These are phyloP conservation scores for Goniomonas avonlea DNA, from an alignment of 78 protist genomes.

Conservation along the genomic window DNA sequence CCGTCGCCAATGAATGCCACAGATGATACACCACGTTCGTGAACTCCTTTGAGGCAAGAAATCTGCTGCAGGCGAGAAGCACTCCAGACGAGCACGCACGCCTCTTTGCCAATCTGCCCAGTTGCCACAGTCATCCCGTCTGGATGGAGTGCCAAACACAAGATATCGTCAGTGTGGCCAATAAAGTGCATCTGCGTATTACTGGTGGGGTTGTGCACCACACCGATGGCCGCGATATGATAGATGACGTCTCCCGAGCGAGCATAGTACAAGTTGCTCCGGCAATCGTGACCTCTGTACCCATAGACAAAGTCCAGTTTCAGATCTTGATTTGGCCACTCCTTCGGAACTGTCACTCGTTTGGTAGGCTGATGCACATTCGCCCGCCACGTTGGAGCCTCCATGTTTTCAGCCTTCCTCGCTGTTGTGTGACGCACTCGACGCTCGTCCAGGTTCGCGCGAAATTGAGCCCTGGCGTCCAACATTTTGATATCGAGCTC, in stretches of 20 bases:
- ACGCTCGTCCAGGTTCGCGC: too few relatives aligned
- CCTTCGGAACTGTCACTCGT: too few relatives aligned
- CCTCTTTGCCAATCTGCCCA: slow-evolving; percentile 11
- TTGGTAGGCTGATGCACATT: too few relatives aligned
- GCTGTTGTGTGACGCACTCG: too few relatives aligned
- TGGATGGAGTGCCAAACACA: background rate
- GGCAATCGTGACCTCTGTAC: slow-evolving; percentile 26
- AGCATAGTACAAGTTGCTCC: background rate
- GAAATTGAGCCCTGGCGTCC: too few relatives aligned
- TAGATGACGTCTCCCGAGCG: slow-evolving; percentile 8
- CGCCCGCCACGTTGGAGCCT: too few relatives aligned
- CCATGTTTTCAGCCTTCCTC: too few relatives aligned
- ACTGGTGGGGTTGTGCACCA: background rate
- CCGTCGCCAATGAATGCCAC: slow-evolving; percentile 37
- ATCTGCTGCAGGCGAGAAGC: background rate
- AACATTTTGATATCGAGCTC: too few relatives aligned
- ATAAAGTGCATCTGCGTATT: slow-evolving; percentile 1
- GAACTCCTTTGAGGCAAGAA: slow-evolving; percentile 3
- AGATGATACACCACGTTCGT: slow-evolving; percentile 28
- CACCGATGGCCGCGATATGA: background rate
- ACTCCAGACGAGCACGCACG: background rate
- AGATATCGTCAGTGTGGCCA: slow-evolving; percentile 9
- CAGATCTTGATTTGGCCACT: too few relatives aligned
- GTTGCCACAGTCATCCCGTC: slow-evolving; percentile 4
- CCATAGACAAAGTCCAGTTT: too few relatives aligned